Conservation (phyloP, 2,329 filamentous ascomycete genomes). For the Monosporascus ibericus region DNA sequence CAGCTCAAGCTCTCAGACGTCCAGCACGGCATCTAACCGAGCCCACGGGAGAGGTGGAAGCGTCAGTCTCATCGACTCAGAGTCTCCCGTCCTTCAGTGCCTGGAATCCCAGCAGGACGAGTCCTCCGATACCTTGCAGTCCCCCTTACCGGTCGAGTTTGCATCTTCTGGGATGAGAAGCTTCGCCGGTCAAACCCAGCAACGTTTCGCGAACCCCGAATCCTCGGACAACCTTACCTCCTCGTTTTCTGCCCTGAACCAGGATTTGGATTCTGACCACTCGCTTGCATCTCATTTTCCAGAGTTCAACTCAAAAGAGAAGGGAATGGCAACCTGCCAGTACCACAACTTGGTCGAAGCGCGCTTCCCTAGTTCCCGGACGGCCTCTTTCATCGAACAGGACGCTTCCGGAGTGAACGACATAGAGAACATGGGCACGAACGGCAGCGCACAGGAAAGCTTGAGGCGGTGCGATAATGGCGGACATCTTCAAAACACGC, state of each 20-base stretch:
- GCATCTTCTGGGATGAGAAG: constrained; percentile 7
- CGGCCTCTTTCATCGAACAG: background rate
- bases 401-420: background rate
- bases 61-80: constrained; percentile 6
- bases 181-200: background rate
- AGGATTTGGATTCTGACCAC: background rate
- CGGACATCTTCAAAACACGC: constrained; percentile 12
- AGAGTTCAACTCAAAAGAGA: background rate
- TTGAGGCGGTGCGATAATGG: constrained; percentile 2
- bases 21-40: constrained; percentile 11
- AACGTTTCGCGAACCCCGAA: constrained; percentile 10
- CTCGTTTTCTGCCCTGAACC: background rate
- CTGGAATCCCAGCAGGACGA: constrained; percentile 9
- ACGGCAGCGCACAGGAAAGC: constrained; percentile 9
- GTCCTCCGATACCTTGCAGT: constrained; percentile 14
- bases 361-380: background rate
- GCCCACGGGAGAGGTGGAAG: constrained; percentile 10
- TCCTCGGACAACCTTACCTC: background rate
- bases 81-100: constrained; percentile 8
- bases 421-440: constrained; percentile 1
- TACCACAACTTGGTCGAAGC: background rate
- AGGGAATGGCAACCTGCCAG: background rate
- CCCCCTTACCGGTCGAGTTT: constrained; percentile 17
- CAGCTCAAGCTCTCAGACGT: constrained; percentile 15
- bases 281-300: background rate